Conservation (phyloP, 495 filamentous ascomycete genomes). For the Penicillium subrubescens region DNA sequence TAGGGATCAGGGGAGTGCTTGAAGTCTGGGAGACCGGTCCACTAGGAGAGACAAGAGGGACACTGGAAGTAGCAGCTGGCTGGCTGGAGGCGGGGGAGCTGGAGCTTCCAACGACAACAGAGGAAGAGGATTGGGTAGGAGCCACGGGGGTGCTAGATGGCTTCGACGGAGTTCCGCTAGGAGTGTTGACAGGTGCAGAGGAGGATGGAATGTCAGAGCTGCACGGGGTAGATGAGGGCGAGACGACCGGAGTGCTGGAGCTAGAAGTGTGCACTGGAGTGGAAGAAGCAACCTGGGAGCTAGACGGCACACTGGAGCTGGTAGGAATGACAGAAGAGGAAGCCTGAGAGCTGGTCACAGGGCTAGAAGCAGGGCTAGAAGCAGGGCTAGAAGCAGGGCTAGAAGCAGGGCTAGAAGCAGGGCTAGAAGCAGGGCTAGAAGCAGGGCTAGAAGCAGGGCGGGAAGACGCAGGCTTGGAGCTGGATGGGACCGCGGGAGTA, state of each 20-base stretch:
- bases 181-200: neutral
- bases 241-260: neutral
- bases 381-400: neutral
- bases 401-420: neutral
- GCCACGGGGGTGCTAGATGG: neutral
- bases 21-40: neutral
- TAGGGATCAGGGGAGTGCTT: neutral
- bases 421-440: neutral
- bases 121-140: neutral
- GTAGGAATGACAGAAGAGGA: neutral
- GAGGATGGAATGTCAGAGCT: neutral
- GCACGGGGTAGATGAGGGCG: neutral
- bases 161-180: neutral
- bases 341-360: neutral
- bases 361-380: neutral
- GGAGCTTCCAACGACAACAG: neutral
- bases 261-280: neutral
- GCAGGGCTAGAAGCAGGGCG: neutral
- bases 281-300: neutral
- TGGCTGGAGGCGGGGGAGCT: neutral
- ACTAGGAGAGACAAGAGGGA: neutral
- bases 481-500: neutral
- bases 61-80: too few species aligned
- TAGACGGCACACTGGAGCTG: neutral
- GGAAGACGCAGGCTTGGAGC: neutral